These are phyloP conservation scores for Dalbergia cultrata DNA, from an alignment of 306 rosid genomes.

Conservation along the genomic window DNA sequence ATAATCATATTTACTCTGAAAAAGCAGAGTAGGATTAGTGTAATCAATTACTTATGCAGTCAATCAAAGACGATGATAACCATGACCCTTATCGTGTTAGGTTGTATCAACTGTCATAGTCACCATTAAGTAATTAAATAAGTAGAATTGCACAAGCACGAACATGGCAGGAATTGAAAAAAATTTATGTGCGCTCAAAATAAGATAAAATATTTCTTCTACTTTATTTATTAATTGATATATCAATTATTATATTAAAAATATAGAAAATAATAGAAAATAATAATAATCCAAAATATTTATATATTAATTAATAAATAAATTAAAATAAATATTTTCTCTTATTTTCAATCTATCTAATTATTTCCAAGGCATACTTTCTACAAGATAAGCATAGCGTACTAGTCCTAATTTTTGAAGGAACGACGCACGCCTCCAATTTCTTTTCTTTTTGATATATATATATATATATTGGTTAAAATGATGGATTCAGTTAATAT, in stretches of 20 bases:
- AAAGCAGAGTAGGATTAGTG: neutral
- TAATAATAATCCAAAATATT: no score
- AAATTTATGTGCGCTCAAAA: no score
- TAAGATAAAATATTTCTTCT: no score
- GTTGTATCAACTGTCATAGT: conserved; percentile 32
- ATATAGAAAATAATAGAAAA: no score
- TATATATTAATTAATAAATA: no score
- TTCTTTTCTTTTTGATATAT: neutral
- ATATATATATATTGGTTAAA: neutral
- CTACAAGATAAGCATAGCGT: no score
- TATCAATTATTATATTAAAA: no score
- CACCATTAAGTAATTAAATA: neutral
- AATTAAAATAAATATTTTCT: no score
- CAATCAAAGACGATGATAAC: conserved; percentile 12
- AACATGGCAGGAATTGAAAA: no score
- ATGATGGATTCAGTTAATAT: neutral
- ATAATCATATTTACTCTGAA: neutral
- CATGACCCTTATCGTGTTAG: conserved; percentile 7
- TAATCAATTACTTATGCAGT: conserved; percentile 46
- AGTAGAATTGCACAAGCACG: neutral
- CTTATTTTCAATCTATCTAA: no score
- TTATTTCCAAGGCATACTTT: no score
- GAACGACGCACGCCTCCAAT: neutral
- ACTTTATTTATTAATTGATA: no score
- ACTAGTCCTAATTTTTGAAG: neutral